A percentile compares a stretch with the other conserved stretches of the same genome.
Evolutionary conservation across 768 basidiomycete species (phyloP).

Genomic region (Serpula lacrymans): DNA sequence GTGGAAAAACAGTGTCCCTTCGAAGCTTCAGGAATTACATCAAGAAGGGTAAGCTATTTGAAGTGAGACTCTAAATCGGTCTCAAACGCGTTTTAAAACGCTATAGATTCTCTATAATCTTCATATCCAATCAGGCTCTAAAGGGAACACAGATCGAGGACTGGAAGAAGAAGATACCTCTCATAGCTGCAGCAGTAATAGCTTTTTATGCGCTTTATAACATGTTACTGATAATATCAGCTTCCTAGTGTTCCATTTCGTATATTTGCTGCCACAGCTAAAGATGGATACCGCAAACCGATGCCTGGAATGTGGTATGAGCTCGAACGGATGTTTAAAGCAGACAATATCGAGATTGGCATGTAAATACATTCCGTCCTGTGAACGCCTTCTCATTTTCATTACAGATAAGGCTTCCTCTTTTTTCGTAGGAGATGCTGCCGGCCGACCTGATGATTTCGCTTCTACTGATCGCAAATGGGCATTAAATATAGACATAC

Average conservation of each 20-base stretch:
- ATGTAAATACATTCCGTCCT: neutral
- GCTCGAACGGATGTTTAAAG: slow-evolving; percentile 56
- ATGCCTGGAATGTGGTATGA: slow-evolving; percentile 85
- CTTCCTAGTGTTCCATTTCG: slow-evolving; percentile 73
- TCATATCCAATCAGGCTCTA: slow-evolving; percentile 80
- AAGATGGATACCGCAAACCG: slow-evolving; percentile 81
- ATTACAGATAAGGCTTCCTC: slow-evolving; percentile 57
- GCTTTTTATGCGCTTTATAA: slow-evolving; percentile 1
- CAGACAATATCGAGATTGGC: slow-evolving; percentile 63
- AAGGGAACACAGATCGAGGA: slow-evolving; percentile 43
- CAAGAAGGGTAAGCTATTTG: slow-evolving; percentile 51
- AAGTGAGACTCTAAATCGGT: neutral
- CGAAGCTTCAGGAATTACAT: slow-evolving; percentile 56
- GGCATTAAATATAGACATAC: slow-evolving; percentile 71
- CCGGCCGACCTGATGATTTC: slow-evolving; percentile 76
- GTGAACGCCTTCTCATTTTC: neutral
- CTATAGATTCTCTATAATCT: slow-evolving; percentile 62
- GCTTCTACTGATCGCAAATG: slow-evolving; percentile 83
- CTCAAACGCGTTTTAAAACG: neutral
- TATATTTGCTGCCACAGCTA: slow-evolving; percentile 71
- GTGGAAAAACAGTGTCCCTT: slow-evolving; percentile 68
- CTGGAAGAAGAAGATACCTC: slow-evolving; percentile 77
- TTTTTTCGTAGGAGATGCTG: slow-evolving; percentile 89
- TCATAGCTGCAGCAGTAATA: slow-evolving; percentile 61
- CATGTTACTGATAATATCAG: slow-evolving; percentile 34